Evolutionary conservation across 148 eudicot genomes (phyloP), one percentile per base, ranked within the genome.

Genomic region (Fagopyrum esculentum): DNA sequence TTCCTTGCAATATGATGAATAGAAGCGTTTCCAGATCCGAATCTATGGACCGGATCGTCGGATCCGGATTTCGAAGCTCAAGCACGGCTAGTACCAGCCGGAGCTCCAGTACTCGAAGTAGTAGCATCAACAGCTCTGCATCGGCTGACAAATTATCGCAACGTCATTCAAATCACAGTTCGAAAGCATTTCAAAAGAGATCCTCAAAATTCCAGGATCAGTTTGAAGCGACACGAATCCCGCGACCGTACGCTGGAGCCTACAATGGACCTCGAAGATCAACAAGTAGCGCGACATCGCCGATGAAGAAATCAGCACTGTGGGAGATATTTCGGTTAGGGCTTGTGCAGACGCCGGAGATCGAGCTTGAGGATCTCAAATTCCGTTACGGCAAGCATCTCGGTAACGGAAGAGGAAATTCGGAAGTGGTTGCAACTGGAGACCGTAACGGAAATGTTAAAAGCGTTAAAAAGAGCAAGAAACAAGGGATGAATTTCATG

Each of bases 141-240:
- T 29, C 70, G 15, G 45, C 70, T 43, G 70, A 55, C 22, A 64
- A 29, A 4, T 64, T 29, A 26, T 29, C 43, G 15, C n/a, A 64
- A 11, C 44, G 3, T 78, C 84, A 19, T 81, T 82, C 77, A 78
- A 87, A 55, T 55, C 15, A 55, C 60, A 55, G 6, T 6, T 16
- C 6, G 6, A 55, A 55, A 9, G 10, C 54, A 6, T 47, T 80
- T 78, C 45, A 74, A 81, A 66, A 73, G 74, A 0, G 45, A 79
- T 48, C 60, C 78, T 22, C 59, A 60, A 30, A 55, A 55, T 19
- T 71, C 72, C 51, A 64, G 13, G 91, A 87, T 49, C 84, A 82
- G 30, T 89, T 93, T 66, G 89, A 91, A 60, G 87, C 91, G 40
- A 88, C 74, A 93, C 97, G 5, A 91, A 95, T 66, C 97, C 98